Conservation (phyloP, 2,329 filamentous ascomycete genomes). For the Periconia digitata region DNA sequence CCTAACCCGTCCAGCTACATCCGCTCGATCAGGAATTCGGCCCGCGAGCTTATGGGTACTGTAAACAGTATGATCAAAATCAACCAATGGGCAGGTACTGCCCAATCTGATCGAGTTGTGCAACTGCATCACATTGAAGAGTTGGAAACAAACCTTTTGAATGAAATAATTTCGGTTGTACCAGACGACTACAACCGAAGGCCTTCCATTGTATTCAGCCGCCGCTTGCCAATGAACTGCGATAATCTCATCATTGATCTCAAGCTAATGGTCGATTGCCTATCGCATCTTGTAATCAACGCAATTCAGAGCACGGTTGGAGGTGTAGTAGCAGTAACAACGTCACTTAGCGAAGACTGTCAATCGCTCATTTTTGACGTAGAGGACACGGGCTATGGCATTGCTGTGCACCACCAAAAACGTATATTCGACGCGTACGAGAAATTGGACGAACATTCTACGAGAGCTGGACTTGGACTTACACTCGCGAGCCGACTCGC, state of each 20-base stretch:
- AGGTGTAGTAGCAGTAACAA: constrained; percentile 39
- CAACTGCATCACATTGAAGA: constrained; percentile 31
- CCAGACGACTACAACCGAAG: constrained; percentile 29
- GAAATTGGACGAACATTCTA: constrained; percentile 42
- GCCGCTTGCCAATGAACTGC: constrained; percentile 28
- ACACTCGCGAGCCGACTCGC: constrained; percentile 49
- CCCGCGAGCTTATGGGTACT: constrained; percentile 48
- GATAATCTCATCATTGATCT: constrained; percentile 42
- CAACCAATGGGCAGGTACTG: constrained; percentile 44
- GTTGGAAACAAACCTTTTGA: constrained; percentile 37
- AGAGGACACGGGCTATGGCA: constrained; percentile 47
- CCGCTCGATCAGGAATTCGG: constrained; percentile 44
- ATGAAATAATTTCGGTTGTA: constrained; percentile 29
- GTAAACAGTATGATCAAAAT: constrained; percentile 51
- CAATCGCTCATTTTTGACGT: constrained; percentile 44
- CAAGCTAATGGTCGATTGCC: constrained; percentile 45
- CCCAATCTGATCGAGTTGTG: constrained; percentile 20
- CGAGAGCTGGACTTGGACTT: constrained; percentile 48
- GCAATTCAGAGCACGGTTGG: constrained; percentile 45
- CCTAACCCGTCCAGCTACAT: constrained; percentile 29
- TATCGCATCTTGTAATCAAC: constrained; percentile 47
- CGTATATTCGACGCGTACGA: constrained; percentile 51
- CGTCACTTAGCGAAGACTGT: constrained; percentile 33
- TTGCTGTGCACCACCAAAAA: constrained; percentile 36
- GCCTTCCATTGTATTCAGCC: constrained; percentile 38